A percentile compares a stretch with the other conserved stretches of the same genome.
Evolutionary conservation across 2,329 filamentous ascomycete species (phyloP).

Genomic region (Cladorrhinum sp.): DNA sequence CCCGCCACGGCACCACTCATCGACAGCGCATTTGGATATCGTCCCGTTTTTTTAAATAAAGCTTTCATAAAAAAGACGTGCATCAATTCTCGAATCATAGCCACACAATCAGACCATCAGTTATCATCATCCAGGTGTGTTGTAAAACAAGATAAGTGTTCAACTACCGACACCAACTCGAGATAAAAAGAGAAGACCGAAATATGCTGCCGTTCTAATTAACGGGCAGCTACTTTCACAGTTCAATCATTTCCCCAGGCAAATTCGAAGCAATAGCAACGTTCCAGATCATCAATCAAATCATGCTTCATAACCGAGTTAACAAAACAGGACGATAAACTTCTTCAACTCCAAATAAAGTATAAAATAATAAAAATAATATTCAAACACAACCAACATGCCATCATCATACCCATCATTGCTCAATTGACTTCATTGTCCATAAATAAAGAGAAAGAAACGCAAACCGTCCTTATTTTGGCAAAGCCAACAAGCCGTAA

Average conservation of each 20-base stretch:
- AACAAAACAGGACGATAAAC: neutral
- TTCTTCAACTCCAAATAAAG: neutral
- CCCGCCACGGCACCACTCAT: constrained; percentile 3
- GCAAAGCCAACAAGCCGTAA: constrained; percentile 72
- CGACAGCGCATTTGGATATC: too few relatives aligned
- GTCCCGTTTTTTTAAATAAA: neutral
- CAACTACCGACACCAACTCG: too few relatives aligned
- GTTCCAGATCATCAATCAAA: too few relatives aligned
- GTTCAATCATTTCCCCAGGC: too few relatives aligned
- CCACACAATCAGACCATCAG: neutral
- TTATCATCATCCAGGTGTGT: neutral
- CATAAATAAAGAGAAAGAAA: neutral
- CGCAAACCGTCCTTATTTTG: constrained; percentile 1
- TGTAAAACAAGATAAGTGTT: neutral
- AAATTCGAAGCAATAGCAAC: too few relatives aligned
- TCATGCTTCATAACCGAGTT: too few relatives aligned
- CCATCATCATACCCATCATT: neutral
- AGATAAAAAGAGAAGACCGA: too few relatives aligned
- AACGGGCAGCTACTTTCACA: too few relatives aligned
- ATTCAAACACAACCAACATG: too few relatives aligned
- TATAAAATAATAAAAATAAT: neutral
- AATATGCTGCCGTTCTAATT: too few relatives aligned
- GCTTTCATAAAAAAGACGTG: neutral
- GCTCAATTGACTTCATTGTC: neutral
- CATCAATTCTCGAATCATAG: neutral